Conservation (phyloP, 306 rosid species). For the Quercus suber region DNA sequence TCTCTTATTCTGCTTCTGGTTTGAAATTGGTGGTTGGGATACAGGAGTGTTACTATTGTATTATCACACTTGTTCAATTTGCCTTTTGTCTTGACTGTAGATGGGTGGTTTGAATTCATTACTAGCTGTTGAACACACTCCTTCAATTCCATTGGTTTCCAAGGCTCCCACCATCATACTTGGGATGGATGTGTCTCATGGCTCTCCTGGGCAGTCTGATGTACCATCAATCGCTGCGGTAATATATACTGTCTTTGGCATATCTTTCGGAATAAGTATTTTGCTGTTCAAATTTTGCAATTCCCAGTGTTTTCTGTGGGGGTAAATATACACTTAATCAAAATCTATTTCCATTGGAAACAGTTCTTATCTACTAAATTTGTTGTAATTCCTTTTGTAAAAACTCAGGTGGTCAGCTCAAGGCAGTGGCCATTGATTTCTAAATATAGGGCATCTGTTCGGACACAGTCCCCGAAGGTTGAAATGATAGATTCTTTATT, state of each 20-base stretch:
- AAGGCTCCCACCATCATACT: conserved; percentile 74
- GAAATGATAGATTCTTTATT: conserved; percentile 89
- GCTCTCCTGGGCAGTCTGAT: conserved; percentile 87
- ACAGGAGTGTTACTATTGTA: not conserved
- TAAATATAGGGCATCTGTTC: conserved; percentile 77
- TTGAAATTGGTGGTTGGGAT: not conserved
- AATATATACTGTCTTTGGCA: not conserved
- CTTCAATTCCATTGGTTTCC: conserved; percentile 75
- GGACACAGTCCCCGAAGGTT: conserved; percentile 78
- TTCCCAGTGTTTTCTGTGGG: not conserved
- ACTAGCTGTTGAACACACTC: conserved; percentile 56
- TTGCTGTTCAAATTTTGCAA: not conserved
- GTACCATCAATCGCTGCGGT: conserved; percentile 97
- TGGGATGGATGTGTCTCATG: conserved; percentile 98
- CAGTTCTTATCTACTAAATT: not conserved
- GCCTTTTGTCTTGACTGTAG: conserved; percentile 34
- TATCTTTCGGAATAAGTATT: too few species aligned
- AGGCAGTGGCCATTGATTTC: conserved; percentile 90
- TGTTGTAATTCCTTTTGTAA: not conserved
- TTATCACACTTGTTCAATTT: not conserved
- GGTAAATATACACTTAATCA: not conserved
- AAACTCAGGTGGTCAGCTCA: conserved; percentile 79
- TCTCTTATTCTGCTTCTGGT: not conserved
- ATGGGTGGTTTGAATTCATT: conserved; percentile 89
- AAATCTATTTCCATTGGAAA: not conserved